These are phyloP conservation scores for Discostella stelligera DNA, from an alignment of 352 stramenopile genomes.

Conservation along the genomic window DNA sequence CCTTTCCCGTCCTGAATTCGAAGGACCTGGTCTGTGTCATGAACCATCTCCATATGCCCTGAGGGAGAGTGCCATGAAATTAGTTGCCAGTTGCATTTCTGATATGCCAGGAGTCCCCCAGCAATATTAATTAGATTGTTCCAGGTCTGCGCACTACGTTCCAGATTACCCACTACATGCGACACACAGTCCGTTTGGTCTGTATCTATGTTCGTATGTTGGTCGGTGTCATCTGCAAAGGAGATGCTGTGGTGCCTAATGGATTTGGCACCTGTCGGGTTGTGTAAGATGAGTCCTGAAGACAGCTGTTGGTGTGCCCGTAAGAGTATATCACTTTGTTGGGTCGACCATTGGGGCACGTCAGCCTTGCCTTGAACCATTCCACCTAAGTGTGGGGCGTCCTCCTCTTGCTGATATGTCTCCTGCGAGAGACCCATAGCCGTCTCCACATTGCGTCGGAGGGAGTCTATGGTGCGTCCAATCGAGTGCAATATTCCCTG, in stretches of 20 bases:
- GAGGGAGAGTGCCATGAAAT: slow-evolving; percentile 7
- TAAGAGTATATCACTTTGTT: slow-evolving; percentile 11
- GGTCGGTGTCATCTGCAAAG: slow-evolving; percentile 31
- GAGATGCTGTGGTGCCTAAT: slow-evolving; percentile 22
- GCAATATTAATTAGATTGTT: slow-evolving; percentile 9
- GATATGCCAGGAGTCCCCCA: slow-evolving; percentile 10
- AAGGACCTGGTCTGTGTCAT: background rate
- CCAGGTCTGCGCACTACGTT: slow-evolving; percentile 9
- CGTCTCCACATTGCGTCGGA: slow-evolving; percentile 9
- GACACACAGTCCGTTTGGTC: too few relatives aligned
- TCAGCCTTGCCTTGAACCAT: slow-evolving; percentile 6
- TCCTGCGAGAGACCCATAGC: slow-evolving; percentile 1
- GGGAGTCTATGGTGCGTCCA: background rate
- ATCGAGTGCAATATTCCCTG: background rate
- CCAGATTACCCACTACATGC: background rate
- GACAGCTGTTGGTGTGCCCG: background rate
- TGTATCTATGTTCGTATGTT: background rate
- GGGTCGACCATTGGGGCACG: background rate
- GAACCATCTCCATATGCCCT: too few relatives aligned
- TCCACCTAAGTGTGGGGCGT: background rate
- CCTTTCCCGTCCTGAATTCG: slow-evolving; percentile 21
- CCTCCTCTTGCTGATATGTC: background rate
- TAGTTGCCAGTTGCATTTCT: slow-evolving; percentile 27
- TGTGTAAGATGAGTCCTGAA: background rate
- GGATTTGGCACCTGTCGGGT: background rate